Percentiles rank a stretch among this genome's conserved stretches.
phyloP scores from a whole-genome alignment of 148 eudicot species.

The Camellia japonica region DNA sequence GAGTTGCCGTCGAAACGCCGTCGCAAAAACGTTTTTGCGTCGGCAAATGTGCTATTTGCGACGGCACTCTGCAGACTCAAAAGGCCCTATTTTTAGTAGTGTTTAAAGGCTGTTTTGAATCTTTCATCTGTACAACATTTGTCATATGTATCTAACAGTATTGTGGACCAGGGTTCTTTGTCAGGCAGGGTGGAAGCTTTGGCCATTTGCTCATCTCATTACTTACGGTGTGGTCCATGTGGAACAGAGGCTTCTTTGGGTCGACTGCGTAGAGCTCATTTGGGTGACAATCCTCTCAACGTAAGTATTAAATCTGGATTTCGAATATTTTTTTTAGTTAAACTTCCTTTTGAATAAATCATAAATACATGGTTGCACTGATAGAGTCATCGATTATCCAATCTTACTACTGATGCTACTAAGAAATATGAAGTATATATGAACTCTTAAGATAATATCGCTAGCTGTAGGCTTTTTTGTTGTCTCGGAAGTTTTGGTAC shows the following conservation, averaged over 20 bases:
- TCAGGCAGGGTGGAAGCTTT: conserved; percentile 89
- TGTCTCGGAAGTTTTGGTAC: neutral
- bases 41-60: no score
- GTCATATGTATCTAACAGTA: neutral
- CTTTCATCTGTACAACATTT: neutral
- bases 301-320: conserved; percentile 41
- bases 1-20: no score
- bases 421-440: neutral
- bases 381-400: neutral
- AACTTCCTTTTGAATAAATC: neutral
- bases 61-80: no score
- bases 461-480: neutral
- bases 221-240: conserved; percentile 88
- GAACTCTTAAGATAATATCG: neutral
- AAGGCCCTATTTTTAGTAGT: no score
- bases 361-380: neutral
- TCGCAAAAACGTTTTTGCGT: no score
- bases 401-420: conserved; percentile 1
- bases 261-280: conserved; percentile 89
- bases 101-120: neutral
- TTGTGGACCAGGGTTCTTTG: conserved; percentile 14
- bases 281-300: conserved; percentile 98
- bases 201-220: conserved; percentile 94
- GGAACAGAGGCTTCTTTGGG: conserved; percentile 97
- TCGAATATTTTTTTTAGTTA: neutral